Evolutionary conservation across 2,329 filamentous ascomycete species (phyloP), one percentile per base, ranked within the genome.

Genomic region (Aspergillus bombycis): DNA sequence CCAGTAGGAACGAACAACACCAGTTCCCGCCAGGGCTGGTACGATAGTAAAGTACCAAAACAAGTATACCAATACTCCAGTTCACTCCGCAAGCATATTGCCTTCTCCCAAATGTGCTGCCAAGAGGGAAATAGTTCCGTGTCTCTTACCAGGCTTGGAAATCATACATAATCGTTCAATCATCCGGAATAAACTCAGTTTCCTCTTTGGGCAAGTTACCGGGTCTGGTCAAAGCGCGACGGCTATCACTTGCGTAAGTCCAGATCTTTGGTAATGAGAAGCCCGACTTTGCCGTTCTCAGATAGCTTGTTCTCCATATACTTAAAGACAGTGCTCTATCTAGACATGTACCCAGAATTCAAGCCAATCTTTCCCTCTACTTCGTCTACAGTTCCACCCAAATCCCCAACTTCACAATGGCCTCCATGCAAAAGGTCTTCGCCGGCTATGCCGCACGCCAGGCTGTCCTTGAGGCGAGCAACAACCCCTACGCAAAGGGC

Each of bases 401-500:
- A n/a, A 14, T 11, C 50, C 2, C 11, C 28, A 52, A 32, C 2
- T 10, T 53, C 26, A 62, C 28, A 34, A 82, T 83, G 81, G 64
- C 81, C 6, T 77, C 80, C 58, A 83, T 83, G 81, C 63, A 80
- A 12, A 73, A 78, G 56, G 67, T 83, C 30, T 81, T 83, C 65
- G 63, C 74, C 4, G 80, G 61, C 60, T 81, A 83, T 64, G 46
- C 69, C 7, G 65, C 68, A 9, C 75, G 79, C 14, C 66, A 74
- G 50, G 61, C 65, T 14, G 64, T 66, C 57, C 74, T 83, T 0
- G 65, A 75, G 41, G 53, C 68, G 4, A 80, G 72, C 71, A 71
- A 55, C 16, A 80, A 81, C 69, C 77, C 76, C 0, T 80, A 79
- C 58, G 75, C 81, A 21, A 71, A 76, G 21, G 83, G 83, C 12